Base-by-base conservation (phyloP, 225 moss, liverwort and hornwort genomes). In the Thuidium tamariscinum region DNA sequence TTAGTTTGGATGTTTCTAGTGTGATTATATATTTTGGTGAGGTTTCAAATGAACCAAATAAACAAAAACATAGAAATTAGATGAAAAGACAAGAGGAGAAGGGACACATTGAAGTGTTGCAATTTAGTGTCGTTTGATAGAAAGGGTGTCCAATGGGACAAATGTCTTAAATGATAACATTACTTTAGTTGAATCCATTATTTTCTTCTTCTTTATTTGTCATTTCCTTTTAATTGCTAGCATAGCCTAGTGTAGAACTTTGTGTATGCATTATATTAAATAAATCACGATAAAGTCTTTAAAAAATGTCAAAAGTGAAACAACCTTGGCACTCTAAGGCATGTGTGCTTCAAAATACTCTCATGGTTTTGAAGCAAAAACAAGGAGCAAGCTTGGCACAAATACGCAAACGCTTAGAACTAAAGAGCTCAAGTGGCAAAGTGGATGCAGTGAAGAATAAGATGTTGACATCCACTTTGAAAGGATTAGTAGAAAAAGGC, bases 321-420 rank as follows among this genome's bases (percentile, higher is more conserved):
- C 81, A 87, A 44, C 87, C 87, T 82, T 87, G 74, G 87, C 87
- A 87, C 2, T 87, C 81, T 1, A 81, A 87, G 5, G 81, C 87
- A 10, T 34, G 56, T 3, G n/a, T 87, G 44, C 87, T 87, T 87
- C 81, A 87, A 74, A 87, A 87, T 15, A 87, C 87, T 34, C 65
- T 87, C 7, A 21, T 75, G 44, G 55, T 87, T 74, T 87, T 87
- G 65, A 87, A 82, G 65, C 82, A 87, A 65, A 27, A 16, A 34
- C 74, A 87, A 82, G 74, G 82, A 74, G 82, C 82, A 65, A 87
- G 66, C 44, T 75, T 82, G 56, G 74, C 66, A 14, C 74, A 82
- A 82, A 82, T 82, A 66, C 82, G 82, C 46, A 87, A 87, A 46
- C 66, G 29, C 4, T 30, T 87, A 62, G 75, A 87, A 66, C 36